These are phyloP conservation scores for Lasiosphaeriaceae sp. DNA, from an alignment of 495 filamentous ascomycete genomes.

Conservation along the genomic window DNA sequence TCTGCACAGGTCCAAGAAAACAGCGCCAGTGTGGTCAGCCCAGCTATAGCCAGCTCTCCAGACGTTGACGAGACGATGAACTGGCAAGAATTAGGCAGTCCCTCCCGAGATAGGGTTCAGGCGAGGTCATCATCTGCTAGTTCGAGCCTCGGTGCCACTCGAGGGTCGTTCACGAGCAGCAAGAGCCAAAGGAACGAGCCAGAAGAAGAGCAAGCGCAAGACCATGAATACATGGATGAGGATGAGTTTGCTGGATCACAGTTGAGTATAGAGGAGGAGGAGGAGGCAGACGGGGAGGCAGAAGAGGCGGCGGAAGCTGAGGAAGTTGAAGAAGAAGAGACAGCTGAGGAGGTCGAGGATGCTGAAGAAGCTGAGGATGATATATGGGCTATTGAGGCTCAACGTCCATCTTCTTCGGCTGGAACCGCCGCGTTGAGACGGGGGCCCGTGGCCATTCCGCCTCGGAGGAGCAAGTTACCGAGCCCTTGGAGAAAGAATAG, in stretches of 20 bases:
- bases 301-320: conserved; percentile 17
- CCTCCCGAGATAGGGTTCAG: neutral
- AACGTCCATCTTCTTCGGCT: conserved; percentile 29
- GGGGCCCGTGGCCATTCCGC: conserved; percentile 16
- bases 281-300: conserved; percentile 14
- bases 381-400: conserved; percentile 44
- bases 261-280: neutral
- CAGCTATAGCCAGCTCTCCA: conserved; percentile 15
- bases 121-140: conserved; percentile 6
- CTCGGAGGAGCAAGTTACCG: conserved; percentile 39
- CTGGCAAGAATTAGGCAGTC: conserved; percentile 24
- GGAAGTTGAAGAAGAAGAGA: neutral
- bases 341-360: neutral
- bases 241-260: neutral
- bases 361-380: conserved; percentile 36
- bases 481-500: conserved; percentile 41
- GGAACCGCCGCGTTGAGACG: conserved; percentile 13
- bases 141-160: conserved; percentile 5
- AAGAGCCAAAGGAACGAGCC: conserved; percentile 12
- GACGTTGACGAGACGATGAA: conserved; percentile 28
- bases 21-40: conserved; percentile 18
- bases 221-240: neutral
- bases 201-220: neutral
- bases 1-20: conserved; percentile 4
- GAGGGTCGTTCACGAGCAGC: conserved; percentile 8